Conservation (phyloP, 495 filamentous ascomycete species). For the Cenococcum geophilum region DNA sequence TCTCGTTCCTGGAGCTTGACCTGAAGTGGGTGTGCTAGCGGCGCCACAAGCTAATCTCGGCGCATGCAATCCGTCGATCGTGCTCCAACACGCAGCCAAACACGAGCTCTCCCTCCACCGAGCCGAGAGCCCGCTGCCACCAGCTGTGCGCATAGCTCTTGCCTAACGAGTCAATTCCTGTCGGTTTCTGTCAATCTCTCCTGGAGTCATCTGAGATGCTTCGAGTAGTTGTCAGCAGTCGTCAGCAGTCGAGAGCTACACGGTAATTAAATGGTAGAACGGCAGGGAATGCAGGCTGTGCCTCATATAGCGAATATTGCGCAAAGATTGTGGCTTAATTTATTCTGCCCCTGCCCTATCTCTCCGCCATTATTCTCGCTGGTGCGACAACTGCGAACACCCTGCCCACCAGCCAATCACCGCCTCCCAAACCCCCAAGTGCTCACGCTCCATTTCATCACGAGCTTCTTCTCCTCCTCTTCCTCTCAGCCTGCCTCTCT, state of each 20-base stretch:
- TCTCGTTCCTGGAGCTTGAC: not conserved
- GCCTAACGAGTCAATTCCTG: too few relatives aligned
- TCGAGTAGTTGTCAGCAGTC: too few relatives aligned
- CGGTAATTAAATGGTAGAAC: not conserved
- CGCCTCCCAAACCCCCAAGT: not conserved
- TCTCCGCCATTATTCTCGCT: constrained; percentile 4
- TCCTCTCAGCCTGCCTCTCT: not conserved
- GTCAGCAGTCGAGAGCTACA: too few relatives aligned
- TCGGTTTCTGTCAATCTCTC: too few relatives aligned
- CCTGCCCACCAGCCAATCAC: constrained; percentile 1
- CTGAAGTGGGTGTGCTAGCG: not conserved
- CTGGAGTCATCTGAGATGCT: too few relatives aligned
- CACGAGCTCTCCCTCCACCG: not conserved
- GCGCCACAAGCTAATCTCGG: not conserved
- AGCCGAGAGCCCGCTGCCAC: not conserved
- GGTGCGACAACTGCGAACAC: not conserved
- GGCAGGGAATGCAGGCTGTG: not conserved
- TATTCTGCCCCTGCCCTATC: not conserved
- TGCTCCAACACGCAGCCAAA: not conserved
- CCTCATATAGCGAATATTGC: not conserved
- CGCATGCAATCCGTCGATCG: not conserved
- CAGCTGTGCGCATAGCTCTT: not conserved
- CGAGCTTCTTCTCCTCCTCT: not conserved
- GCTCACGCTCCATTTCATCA: not conserved
- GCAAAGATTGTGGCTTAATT: constrained; percentile 1